Conservation (phyloP, 2,329 filamentous ascomycete species). For the Clonostachys rhizophaga region DNA sequence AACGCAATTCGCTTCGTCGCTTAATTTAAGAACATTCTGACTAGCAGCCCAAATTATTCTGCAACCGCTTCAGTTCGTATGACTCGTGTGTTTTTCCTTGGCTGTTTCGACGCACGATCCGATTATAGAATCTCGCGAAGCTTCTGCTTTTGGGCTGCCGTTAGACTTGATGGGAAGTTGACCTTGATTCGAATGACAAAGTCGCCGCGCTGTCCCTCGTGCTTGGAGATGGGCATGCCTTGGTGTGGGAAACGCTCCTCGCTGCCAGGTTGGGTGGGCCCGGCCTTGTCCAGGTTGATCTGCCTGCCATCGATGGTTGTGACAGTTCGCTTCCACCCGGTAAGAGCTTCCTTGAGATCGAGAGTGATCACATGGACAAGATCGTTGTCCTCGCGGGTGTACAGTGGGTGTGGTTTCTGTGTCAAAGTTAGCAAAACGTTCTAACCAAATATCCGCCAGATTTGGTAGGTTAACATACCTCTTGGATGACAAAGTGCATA, state of each 20-base stretch:
- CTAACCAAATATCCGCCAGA: not conserved
- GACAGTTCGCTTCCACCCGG: conserved; percentile 89
- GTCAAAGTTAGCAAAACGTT: conserved; percentile 27
- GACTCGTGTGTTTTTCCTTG: no score
- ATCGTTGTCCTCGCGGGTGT: conserved; percentile 84
- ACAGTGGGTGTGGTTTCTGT: conserved; percentile 82
- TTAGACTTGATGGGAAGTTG: conserved; percentile 80
- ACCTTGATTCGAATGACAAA: conserved; percentile 89
- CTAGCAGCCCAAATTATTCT: no score
- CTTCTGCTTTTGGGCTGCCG: conserved; percentile 71
- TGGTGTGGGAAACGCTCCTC: conserved; percentile 76
- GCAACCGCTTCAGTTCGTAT: no score
- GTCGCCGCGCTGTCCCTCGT: conserved; percentile 77
- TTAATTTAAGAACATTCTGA: no score
- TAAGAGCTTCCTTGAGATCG: conserved; percentile 87
- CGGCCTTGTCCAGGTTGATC: conserved; percentile 71
- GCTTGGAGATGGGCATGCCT: conserved; percentile 96
- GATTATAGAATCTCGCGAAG: conserved; percentile 71
- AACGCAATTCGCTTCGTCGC: no score
- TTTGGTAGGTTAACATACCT: conserved; percentile 53
- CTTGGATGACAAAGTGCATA: conserved; percentile 88
- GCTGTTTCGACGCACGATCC: no score
- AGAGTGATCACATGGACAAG: conserved; percentile 75
- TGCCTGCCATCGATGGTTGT: conserved; percentile 90
- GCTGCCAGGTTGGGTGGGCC: conserved; percentile 81